phyloP scores from a whole-genome alignment of 805 yeast genomes.

The Kuraishia molischiana region DNA sequence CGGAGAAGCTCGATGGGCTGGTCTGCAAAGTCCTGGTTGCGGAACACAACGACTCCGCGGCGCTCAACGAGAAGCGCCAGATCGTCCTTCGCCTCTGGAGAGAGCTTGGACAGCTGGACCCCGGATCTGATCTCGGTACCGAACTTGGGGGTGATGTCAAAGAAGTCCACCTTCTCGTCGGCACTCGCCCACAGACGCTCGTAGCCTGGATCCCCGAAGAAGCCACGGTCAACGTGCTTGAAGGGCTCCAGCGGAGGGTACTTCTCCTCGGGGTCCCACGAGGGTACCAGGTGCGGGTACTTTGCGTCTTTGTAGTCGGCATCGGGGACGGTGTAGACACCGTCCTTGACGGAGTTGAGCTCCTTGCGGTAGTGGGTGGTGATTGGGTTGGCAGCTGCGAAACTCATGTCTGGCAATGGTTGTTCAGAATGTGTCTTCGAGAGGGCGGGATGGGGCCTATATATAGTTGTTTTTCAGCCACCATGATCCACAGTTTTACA shows the following conservation, averaged over 20 bases:
- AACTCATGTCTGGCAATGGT: too few species aligned
- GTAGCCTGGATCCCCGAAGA: slow-evolving; percentile 49
- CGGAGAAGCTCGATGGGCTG: slow-evolving; percentile 31
- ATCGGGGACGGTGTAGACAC: slow-evolving; percentile 36
- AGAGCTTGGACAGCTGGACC: slow-evolving; percentile 30
- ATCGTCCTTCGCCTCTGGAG: slow-evolving; percentile 33
- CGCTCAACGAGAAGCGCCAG: slow-evolving; percentile 36
- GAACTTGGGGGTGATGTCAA: slow-evolving; percentile 30
- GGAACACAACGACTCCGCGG: slow-evolving; percentile 35
- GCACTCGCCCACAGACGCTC: slow-evolving; percentile 30
- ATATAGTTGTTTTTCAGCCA: too few species aligned
- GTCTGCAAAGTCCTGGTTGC: slow-evolving; percentile 31
- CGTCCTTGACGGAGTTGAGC: slow-evolving; percentile 38
- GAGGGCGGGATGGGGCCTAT: too few species aligned
- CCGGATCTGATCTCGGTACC: slow-evolving; percentile 29
- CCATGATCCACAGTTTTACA: too few species aligned
- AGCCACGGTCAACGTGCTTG: slow-evolving; percentile 51
- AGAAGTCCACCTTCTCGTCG: slow-evolving; percentile 7
- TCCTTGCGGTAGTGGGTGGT: slow-evolving; percentile 36
- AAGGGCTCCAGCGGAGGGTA: slow-evolving; percentile 42
- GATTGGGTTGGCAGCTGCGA: too few species aligned
- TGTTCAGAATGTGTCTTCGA: too few species aligned
- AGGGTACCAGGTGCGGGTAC: slow-evolving; percentile 54
- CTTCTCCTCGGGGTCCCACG: slow-evolving; percentile 56
- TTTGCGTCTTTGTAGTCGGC: slow-evolving; percentile 22